Conservation (phyloP, 1,139 yeast genomes). For the Yueomyces sp. region DNA sequence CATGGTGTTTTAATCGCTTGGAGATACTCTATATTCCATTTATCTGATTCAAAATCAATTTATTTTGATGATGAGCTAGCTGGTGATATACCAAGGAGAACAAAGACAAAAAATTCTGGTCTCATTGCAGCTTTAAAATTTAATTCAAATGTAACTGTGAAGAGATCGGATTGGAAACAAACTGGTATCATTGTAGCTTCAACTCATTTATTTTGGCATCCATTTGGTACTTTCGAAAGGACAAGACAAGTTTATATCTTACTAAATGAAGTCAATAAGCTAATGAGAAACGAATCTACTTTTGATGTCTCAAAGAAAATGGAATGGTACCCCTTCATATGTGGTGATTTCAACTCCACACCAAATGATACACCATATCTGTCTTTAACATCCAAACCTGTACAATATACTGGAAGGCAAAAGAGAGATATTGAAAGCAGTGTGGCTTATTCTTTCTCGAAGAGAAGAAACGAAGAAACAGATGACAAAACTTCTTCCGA, state of each 20-base stretch:
- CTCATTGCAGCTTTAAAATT: conserved; percentile 42
- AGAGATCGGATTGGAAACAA: conserved; percentile 16
- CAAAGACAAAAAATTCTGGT: conserved; percentile 56
- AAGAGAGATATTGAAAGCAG: conserved; percentile 37
- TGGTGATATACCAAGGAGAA: conserved; percentile 33
- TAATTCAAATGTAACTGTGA: conserved; percentile 18
- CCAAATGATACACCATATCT: conserved; percentile 71
- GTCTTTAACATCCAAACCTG: conserved; percentile 51
- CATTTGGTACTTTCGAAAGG: conserved; percentile 73
- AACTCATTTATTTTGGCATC: conserved; percentile 84
- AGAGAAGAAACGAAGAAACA: conserved; percentile 24
- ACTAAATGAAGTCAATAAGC: conserved; percentile 36
- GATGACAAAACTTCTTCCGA: conserved; percentile 14
- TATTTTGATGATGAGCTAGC: conserved; percentile 43
- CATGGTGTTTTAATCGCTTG: conserved; percentile 67
- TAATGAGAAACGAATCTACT: conserved; percentile 28
- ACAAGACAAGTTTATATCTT: conserved; percentile 61
- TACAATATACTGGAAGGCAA: conserved; percentile 29
- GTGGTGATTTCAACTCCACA: conserved; percentile 79
- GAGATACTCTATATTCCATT: conserved; percentile 30
- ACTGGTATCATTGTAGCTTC: conserved; percentile 58
- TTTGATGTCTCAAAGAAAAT: neutral
- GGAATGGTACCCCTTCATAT: conserved; percentile 24
- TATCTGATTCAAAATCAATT: conserved; percentile 33
- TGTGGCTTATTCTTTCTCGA: conserved; percentile 37